Evolutionary conservation across 2,329 filamentous ascomycete genomes (phyloP), one percentile per base, ranked within the genome.

Genomic region (Didymosphaeria variabile): DNA sequence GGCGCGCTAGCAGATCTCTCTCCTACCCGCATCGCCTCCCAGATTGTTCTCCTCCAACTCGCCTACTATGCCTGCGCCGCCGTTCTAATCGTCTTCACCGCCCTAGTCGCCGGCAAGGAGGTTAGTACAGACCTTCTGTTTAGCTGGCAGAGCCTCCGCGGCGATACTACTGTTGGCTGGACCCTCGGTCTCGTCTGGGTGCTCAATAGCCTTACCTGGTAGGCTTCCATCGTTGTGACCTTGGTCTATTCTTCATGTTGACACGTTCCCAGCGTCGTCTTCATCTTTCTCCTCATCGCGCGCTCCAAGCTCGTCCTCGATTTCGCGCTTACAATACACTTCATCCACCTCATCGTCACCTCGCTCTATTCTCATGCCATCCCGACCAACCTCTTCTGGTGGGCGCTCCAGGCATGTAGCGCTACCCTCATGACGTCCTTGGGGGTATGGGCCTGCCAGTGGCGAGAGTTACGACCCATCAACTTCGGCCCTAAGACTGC

Each of bases 261-360:
- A 77, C 57, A 12, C 15, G 26, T 3, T 36, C 0, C 61, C 73
- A 98, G 94, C 75, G 88, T 92, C 45, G 88, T 96, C 60, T 91
- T 93, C 45, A 90, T 97, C 60, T 88, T 97, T 54, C 81, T 94
- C 57, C 83, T 98, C 60, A 88, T 99, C 68, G 89, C 90, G 21
- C 92, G 95, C 64, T 95, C 91, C 51, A 98, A 98, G 79, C 90
- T 98, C 62, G 91, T 98, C 54, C 93, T 93, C 68, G 95, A 99
- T 80, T 99, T 98, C 77, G 92, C 93, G 34, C 83, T 97, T 26
- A 97, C 94, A 2, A 86, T 97, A 19, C 93, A 97, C 81, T 86
- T 91, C 76, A 82, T 97, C 45, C 92, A 97, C 77, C 86, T 97
- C 56, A 66, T 95, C 71, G 79, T 92, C 71, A 91, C 92, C 31